Base-by-base conservation (phyloP, 1,284 basidiomycete species). In the Chalciporus piperatoides region DNA sequence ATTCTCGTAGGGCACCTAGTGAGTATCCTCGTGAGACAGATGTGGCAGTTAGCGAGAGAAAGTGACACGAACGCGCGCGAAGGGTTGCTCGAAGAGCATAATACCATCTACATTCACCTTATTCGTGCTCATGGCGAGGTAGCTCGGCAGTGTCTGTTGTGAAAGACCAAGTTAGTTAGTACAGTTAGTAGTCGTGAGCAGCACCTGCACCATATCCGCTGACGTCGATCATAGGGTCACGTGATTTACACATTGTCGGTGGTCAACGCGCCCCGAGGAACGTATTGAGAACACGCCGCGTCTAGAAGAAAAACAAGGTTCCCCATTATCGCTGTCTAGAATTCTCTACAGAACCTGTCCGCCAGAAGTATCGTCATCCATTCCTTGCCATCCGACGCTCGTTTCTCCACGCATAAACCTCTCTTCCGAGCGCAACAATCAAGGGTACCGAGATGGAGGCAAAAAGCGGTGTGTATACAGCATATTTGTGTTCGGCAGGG, bases 401-500 rank as follows among this genome's bases (percentile, higher is more conserved):
- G 19, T 33, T 53, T 51, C 65, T 74, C 83, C 85, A 89, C 0
- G 77, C 78, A 28, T 71, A 60, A 11, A 87, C 48, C 68, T 94
- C 91, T 58, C 82, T 79, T 21, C 92, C 54, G 3, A 86, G 75
- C 0, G 90, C 83, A 1, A 90, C 82, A 5, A 92, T 49, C 43
- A 97, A 70, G 4, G 93, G 92, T 17, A 96, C 86, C 4, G 89
- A 75, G 23, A 92, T 78, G 45, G 91, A 93, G 3, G 90, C 93
- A 63, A 97, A 96, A 17, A 97, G 71, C 0, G 94, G 94, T 0
- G 90, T 87, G 66, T 97, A 97, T 4, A 97, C 90, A 1, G 93
- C 93, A 65, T 93, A 92, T 65, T 90, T 96, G 73, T 97, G 94
- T 64, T 97, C 93, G 23, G 91, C 86, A 21, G 94, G 94, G 70